A percentile compares a stretch with the other conserved stretches of the same genome.
These are phyloP conservation scores for Orobanche coerulescens DNA, from an alignment of 257 asterid genomes.

Conservation along the genomic window DNA sequence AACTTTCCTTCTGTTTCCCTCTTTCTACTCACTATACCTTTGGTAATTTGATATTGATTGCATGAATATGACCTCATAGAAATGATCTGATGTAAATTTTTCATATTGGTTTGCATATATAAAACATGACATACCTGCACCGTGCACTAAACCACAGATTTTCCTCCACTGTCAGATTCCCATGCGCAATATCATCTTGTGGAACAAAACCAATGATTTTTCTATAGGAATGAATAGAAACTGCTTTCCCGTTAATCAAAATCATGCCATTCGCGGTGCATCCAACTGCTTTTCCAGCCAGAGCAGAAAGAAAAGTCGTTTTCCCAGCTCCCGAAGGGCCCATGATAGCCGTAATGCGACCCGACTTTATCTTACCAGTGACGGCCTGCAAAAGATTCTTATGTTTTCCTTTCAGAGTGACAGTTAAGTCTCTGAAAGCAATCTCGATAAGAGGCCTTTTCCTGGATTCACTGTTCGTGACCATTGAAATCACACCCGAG, in stretches of 20 bases:
- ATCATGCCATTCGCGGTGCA: conserved; percentile 44
- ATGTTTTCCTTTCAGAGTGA: conserved; percentile 47
- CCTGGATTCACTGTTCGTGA: conserved; percentile 28
- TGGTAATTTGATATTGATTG: too few species aligned
- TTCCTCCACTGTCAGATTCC: conserved; percentile 61
- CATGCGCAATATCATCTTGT: conserved; percentile 63
- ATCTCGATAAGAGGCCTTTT: conserved; percentile 49
- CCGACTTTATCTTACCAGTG: conserved; percentile 48
- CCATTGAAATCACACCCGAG: conserved; percentile 54
- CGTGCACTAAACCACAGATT: conserved; percentile 60
- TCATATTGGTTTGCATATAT: too few species aligned
- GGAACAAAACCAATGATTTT: conserved; percentile 58
- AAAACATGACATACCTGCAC: conserved; percentile 45
- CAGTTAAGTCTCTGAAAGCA: conserved; percentile 41
- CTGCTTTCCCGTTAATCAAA: conserved; percentile 40
- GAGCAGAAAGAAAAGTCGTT: conserved; percentile 58
- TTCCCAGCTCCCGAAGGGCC: conserved; percentile 70
- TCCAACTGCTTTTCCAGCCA: conserved; percentile 57
- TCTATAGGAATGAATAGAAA: conserved; percentile 42
- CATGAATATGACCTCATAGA: too few species aligned
- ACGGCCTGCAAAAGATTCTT: conserved; percentile 39
- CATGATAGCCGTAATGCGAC: conserved; percentile 52
- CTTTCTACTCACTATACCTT: too few species aligned
- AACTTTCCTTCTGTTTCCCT: too few species aligned
- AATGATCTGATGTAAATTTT: too few species aligned